These are phyloP conservation scores for Pythium dissimile DNA, from an alignment of 352 stramenopile species.

Conservation along the genomic window DNA sequence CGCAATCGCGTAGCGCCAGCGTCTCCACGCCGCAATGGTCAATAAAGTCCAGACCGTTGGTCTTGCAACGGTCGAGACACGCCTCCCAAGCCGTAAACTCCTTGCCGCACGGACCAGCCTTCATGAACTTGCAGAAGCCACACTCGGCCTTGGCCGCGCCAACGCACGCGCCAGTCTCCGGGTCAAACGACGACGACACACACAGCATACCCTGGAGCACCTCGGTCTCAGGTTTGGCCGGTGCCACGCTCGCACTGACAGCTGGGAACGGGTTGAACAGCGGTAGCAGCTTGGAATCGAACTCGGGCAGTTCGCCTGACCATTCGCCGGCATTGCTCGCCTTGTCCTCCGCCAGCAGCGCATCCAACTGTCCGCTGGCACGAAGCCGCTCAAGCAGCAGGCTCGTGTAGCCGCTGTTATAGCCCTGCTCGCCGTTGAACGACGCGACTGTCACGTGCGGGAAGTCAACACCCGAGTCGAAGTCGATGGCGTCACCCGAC, in stretches of 20 bases:
- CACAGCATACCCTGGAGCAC: constrained; percentile 62
- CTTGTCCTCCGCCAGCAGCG: constrained; percentile 35
- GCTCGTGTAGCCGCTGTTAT: constrained; percentile 57
- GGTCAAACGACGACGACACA: constrained; percentile 62
- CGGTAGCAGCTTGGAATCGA: constrained; percentile 67
- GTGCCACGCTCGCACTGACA: constrained; percentile 35
- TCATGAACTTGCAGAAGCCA: constrained; percentile 91
- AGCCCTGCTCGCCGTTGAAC: constrained; percentile 34
- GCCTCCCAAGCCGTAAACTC: constrained; percentile 82
- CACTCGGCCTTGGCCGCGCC: constrained; percentile 70
- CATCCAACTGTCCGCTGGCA: constrained; percentile 52
- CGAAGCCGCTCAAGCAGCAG: constrained; percentile 77
- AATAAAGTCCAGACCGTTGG: constrained; percentile 72
- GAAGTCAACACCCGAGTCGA: constrained; percentile 32
- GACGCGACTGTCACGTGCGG: constrained; percentile 63
- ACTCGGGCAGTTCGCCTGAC: constrained; percentile 60
- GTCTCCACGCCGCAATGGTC: constrained; percentile 74
- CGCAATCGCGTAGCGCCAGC: constrained; percentile 75
- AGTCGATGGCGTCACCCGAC: constrained; percentile 60
- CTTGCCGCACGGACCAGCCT: constrained; percentile 75
- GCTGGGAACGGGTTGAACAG: constrained; percentile 81
- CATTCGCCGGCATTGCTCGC: constrained; percentile 27
- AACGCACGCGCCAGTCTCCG: constrained; percentile 40
- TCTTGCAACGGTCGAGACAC: constrained; percentile 77
- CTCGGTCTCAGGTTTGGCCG: constrained; percentile 16